phyloP scores from a whole-genome alignment of 495 filamentous ascomycete species.

The Melanomma pulvis-pyrius region DNA sequence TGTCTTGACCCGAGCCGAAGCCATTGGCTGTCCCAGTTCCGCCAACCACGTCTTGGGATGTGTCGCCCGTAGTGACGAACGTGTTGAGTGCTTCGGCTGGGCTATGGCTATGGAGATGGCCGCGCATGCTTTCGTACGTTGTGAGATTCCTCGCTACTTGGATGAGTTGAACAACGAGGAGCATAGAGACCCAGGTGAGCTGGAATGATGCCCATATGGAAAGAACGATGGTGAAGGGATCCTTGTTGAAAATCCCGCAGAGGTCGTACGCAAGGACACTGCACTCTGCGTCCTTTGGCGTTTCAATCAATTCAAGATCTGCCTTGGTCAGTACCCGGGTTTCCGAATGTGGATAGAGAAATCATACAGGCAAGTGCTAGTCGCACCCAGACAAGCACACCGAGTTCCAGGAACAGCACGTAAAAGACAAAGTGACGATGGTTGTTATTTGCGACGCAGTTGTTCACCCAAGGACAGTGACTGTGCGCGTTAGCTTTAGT shows the following conservation, averaged over 20 bases:
- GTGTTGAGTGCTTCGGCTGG: slow-evolving; percentile 68
- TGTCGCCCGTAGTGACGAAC: slow-evolving; percentile 74
- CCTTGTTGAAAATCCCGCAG: slow-evolving; percentile 73
- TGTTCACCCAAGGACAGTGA: slow-evolving; percentile 97
- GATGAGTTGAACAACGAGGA: slow-evolving; percentile 86
- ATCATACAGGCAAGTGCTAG: slow-evolving; percentile 54
- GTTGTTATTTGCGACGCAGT: slow-evolving; percentile 93
- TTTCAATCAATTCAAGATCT: slow-evolving; percentile 55
- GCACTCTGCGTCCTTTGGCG: slow-evolving; percentile 59
- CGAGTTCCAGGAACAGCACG: slow-evolving; percentile 72
- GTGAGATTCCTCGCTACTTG: slow-evolving; percentile 91
- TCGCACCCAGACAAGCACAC: slow-evolving; percentile 63
- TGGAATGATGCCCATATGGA: slow-evolving; percentile 78
- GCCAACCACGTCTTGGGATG: slow-evolving; percentile 61
- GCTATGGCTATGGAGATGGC: slow-evolving; percentile 59
- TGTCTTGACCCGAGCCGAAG: slow-evolving; percentile 52
- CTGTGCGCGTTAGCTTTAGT: slow-evolving; percentile 58
- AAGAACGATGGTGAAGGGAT: slow-evolving; percentile 80
- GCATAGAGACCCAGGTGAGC: slow-evolving; percentile 92
- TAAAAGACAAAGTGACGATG: slow-evolving; percentile 94
- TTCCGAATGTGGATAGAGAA: slow-evolving; percentile 12
- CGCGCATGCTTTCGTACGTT: slow-evolving; percentile 92
- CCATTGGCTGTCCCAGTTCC: slow-evolving; percentile 41
- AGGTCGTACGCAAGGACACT: slow-evolving; percentile 72
- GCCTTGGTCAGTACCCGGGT: slow-evolving; percentile 19